Conservation (phyloP, 139 green algal species). For the Chlorokybus atmophyticus region DNA sequence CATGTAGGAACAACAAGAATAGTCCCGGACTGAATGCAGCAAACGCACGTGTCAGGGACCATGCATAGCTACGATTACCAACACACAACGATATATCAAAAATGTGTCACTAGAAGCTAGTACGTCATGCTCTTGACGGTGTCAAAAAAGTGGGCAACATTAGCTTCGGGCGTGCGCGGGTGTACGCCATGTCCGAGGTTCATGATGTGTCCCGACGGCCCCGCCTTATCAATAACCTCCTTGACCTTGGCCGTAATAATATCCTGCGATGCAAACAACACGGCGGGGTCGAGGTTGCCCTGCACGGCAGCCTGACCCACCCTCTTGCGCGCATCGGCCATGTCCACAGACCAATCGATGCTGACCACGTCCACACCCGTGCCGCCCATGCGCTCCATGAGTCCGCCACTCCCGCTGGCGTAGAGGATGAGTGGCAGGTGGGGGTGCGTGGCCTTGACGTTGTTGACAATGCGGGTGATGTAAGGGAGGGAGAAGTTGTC, state of each 20-base stretch:
- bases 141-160: conserved; percentile 87
- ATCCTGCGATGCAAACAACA: conserved; percentile 62
- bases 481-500: conserved; percentile 85
- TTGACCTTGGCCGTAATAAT: conserved; percentile 49
- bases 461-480: conserved; percentile 59
- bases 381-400: conserved; percentile 77
- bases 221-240: conserved; percentile 50
- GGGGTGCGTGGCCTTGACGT: conserved; percentile 67
- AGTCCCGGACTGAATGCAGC: too few relatives aligned
- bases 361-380: conserved; percentile 66
- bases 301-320: conserved; percentile 62
- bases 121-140: conserved; percentile 4
- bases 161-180: conserved; percentile 88
- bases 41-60: too few relatives aligned
- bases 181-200: conserved; percentile 95
- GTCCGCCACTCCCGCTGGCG: conserved; percentile 75
- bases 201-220: conserved; percentile 62
- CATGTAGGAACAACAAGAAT: too few relatives aligned
- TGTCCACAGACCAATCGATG: conserved; percentile 93
- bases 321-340: conserved; percentile 69
- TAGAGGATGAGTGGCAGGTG: conserved; percentile 81
- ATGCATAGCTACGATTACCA: too few relatives aligned
- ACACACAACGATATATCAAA: too few relatives aligned
- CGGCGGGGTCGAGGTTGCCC: conserved; percentile 87
- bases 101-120: too few relatives aligned